These are phyloP conservation scores for Annulohypoxylon nitens DNA, from an alignment of 495 filamentous ascomycete genomes.

Conservation along the genomic window DNA sequence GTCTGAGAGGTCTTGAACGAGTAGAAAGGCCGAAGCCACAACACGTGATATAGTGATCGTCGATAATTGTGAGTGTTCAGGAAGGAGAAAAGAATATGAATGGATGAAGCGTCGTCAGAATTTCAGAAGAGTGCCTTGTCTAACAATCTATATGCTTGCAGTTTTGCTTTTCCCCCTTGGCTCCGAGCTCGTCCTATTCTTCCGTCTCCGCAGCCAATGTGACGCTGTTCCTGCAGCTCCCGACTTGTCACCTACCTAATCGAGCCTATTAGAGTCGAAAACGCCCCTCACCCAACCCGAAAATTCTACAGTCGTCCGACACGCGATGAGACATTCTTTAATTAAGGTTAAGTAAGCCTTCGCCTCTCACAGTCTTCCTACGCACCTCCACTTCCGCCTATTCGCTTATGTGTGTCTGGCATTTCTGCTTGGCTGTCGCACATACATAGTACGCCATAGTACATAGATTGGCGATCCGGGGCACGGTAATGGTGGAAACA, in stretches of 20 bases:
- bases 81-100: slow-evolving; percentile 36
- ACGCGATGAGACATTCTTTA: slow-evolving; percentile 36
- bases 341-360: slow-evolving; percentile 23
- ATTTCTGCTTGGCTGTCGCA: slow-evolving; percentile 7
- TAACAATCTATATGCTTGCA: slow-evolving; percentile 17
- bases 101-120: slow-evolving; percentile 21
- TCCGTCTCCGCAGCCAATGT: slow-evolving; percentile 31
- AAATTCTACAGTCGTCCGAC: slow-evolving; percentile 31
- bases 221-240: slow-evolving; percentile 42
- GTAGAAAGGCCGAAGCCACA: slow-evolving; percentile 32
- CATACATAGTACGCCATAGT: neutral
- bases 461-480: slow-evolving; percentile 31
- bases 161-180: neutral
- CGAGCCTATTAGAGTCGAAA: slow-evolving; percentile 34
- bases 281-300: slow-evolving; percentile 12
- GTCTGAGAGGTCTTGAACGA: neutral
- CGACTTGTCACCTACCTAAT: slow-evolving; percentile 34
- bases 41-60: slow-evolving; percentile 40
- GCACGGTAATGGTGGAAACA: slow-evolving; percentile 11
- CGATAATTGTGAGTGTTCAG: slow-evolving; percentile 20
- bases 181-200: slow-evolving; percentile 30
- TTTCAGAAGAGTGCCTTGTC: slow-evolving; percentile 9
- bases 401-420: slow-evolving; percentile 8
- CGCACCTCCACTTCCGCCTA: neutral
- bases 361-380: slow-evolving; percentile 15